Conservation (phyloP, 2,329 filamentous ascomycete species). For the Colletotrichum limetticola region DNA sequence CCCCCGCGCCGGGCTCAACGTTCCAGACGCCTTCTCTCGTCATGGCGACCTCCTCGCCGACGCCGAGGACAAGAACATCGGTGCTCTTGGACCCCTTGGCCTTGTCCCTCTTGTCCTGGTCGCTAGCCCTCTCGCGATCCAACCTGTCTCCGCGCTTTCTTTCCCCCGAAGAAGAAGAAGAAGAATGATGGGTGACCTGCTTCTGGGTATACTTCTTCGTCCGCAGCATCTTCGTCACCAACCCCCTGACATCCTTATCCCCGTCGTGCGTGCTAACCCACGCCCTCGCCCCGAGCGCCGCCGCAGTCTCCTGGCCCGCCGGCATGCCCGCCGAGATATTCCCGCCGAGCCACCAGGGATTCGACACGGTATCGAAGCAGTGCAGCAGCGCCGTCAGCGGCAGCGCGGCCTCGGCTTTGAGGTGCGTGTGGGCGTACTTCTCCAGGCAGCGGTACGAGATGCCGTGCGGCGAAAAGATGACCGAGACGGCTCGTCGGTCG, state of each 20-base stretch:
- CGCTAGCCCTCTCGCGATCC: background rate
- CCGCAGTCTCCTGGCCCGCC: conserved; percentile 66
- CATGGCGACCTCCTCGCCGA: conserved; percentile 55
- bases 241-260: conserved; percentile 64
- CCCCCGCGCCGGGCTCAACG: conserved; percentile 6
- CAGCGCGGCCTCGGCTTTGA: conserved; percentile 65
- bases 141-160: conserved; percentile 6
- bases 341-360: conserved; percentile 71
- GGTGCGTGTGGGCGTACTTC: conserved; percentile 66
- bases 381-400: conserved; percentile 74
- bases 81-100: conserved; percentile 41
- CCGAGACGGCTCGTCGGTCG: conserved; percentile 61
- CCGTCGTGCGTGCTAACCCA: conserved; percentile 74
- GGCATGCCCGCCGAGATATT: conserved; percentile 67
- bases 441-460: conserved; percentile 63
- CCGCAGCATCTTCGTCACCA: conserved; percentile 61
- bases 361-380: conserved; percentile 68
- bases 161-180: background rate
- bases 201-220: conserved; percentile 55
- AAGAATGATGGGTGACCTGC: conserved; percentile 52
- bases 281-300: conserved; percentile 60
- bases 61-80: conserved; percentile 52
- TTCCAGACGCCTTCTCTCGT: conserved; percentile 51
- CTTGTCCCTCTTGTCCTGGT: conserved; percentile 26
- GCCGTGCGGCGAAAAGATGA: conserved; percentile 75